These are phyloP conservation scores for Fagus sylvatica DNA, from an alignment of 306 rosid species.

Conservation along the genomic window DNA sequence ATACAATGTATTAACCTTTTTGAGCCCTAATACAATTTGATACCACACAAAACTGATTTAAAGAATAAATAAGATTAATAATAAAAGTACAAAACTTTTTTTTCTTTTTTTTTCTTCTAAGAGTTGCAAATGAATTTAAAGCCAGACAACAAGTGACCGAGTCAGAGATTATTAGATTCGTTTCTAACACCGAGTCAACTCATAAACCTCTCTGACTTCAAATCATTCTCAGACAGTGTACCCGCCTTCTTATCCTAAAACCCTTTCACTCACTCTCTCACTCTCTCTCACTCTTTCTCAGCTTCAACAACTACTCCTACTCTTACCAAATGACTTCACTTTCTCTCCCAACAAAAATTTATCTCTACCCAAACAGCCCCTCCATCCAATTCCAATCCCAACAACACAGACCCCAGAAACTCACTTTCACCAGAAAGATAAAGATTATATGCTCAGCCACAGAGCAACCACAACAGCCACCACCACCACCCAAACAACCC, in stretches of 20 bases:
- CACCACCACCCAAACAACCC: constrained; percentile 17
- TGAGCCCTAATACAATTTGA: no score
- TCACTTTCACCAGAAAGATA: constrained; percentile 45
- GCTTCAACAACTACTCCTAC: neutral
- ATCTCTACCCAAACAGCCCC: constrained; percentile 27
- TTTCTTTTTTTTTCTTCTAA: no score
- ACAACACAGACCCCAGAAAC: constrained; percentile 30
- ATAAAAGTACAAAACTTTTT: no score
- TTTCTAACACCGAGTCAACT: constrained; percentile 37
- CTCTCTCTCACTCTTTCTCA: neutral
- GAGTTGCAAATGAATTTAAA: no score
- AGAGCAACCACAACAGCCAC: constrained; percentile 51
- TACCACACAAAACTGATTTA: no score
- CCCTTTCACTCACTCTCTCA: neutral
- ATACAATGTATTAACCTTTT: no score
- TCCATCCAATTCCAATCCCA: constrained; percentile 40
- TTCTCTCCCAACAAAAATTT: constrained; percentile 41
- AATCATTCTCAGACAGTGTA: constrained; percentile 12
- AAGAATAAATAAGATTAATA: no score
- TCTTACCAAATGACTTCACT: constrained; percentile 47
- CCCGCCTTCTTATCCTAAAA: constrained; percentile 17
- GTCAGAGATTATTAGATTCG: neutral
- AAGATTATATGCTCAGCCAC: constrained; percentile 59
- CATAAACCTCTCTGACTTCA: constrained; percentile 48
- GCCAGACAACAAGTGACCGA: no score